Conservation (phyloP, 257 asterid genomes). For the Rhazya stricta region DNA sequence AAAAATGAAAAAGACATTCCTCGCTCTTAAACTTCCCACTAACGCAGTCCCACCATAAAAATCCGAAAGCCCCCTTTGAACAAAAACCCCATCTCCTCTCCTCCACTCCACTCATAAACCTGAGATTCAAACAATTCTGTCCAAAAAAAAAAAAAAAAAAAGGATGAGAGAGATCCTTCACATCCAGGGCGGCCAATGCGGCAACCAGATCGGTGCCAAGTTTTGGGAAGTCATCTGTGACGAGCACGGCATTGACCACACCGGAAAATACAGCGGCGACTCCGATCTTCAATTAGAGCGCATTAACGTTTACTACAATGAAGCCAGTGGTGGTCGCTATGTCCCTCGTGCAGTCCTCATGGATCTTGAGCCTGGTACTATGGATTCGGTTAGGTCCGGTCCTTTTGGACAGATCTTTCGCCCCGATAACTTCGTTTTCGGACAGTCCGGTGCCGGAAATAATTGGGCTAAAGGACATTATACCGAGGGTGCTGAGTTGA, state of each 20-base stretch:
- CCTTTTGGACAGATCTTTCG: constrained; percentile 8
- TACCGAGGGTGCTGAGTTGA: constrained; percentile 3
- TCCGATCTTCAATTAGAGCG: constrained; percentile 5
- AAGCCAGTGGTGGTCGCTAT: constrained; percentile 4
- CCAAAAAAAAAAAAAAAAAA: too few relatives aligned
- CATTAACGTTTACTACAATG: constrained; percentile 1
- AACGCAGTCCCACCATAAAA: too few relatives aligned
- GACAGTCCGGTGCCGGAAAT: constrained; percentile 7
- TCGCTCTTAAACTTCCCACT: too few relatives aligned
- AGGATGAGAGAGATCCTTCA: constrained; percentile 5
- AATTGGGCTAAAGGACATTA: too few relatives aligned
- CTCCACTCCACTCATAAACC: too few relatives aligned
- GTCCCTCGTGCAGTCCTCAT: constrained; percentile 6
- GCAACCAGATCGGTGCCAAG: constrained; percentile 6
- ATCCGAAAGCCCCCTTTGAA: too few relatives aligned
- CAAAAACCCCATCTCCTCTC: too few relatives aligned
- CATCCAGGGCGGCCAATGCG: constrained; percentile 3
- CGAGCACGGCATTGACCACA: constrained; percentile 3
- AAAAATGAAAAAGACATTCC: too few relatives aligned
- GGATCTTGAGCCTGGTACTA: constrained; percentile 10
- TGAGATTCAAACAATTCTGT: too few relatives aligned
- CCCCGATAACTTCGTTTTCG: constrained; percentile 5
- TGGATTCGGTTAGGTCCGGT: constrained; percentile 5
- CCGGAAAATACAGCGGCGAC: constrained; percentile 1
- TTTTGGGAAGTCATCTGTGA: too few relatives aligned